Base-by-base conservation (phyloP, 305 asterid species). In the Ilex paraguariensis region DNA sequence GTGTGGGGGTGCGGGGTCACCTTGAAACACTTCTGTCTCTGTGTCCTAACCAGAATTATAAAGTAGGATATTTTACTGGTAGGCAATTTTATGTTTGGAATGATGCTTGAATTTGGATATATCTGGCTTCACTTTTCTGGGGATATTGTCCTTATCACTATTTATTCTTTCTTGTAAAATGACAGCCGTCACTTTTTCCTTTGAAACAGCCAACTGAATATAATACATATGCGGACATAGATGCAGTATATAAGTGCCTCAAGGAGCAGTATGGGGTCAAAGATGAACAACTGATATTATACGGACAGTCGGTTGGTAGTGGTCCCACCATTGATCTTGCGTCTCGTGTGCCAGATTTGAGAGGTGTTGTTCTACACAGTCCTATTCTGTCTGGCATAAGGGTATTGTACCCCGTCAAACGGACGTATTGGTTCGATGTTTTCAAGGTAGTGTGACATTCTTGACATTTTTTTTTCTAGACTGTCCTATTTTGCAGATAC, bases 221-320 rank as follows among this genome's bases (percentile, higher is more conserved):
- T 83, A 93, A 90, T 77, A 93, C 99, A 54, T 93, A 93, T 81
- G 83, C 97, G 67, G 97, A 93, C 90, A 85, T 93, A 74, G 96
- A 90, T 73, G 97, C 96, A 63, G 95, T 93, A 70, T 93, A 93
- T 79, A 87, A 86, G 74, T 93, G 99, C 85, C 89, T 90, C 63
- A 87, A 87, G 83, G 96, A 93, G 87, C 79, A 86, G 74, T 93
- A 90, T 69, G 92, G 86, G 68, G 95, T 93, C 57, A 86, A 83
- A 79, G 96, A 93, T 48, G 99, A 93, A 71, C 89, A 90, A 66
- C 65, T 90, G 66, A 90, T 93, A 80, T 71, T 93, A 40, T 93
- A 90, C 67, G 99, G 99, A 50, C 97, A 93, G 77, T 93, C 98
- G 21, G 98, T 93, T 65, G 99, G 99, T 60, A 93, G 99, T 50